Percentiles rank a stretch among this genome's conserved stretches.
Evolutionary conservation across 164 flowering plant genomes (phyloP).

Genomic region (Liriodendron chinense): DNA sequence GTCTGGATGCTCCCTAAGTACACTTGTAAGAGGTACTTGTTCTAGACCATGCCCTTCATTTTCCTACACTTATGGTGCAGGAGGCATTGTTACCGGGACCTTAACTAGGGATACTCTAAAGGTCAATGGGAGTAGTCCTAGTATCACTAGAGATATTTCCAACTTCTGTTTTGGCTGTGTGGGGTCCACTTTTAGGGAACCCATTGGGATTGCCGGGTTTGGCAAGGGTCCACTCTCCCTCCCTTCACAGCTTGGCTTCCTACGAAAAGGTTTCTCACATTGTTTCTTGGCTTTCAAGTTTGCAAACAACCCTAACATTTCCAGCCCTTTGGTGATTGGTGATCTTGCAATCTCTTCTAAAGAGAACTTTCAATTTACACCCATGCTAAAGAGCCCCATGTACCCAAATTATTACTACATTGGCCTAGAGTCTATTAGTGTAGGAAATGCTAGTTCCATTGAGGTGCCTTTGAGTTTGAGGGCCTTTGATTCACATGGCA

Average conservation of each 20-base stretch:
- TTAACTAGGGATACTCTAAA: conserved; percentile 52
- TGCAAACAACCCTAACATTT: conserved; percentile 64
- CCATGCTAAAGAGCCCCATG: conserved; percentile 55
- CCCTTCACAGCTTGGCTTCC: conserved; percentile 71
- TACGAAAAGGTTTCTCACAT: conserved; percentile 69
- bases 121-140: conserved; percentile 35
- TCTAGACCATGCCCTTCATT: conserved; percentile 72
- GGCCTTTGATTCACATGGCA: conserved; percentile 52
- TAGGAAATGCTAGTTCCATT: conserved; percentile 29
- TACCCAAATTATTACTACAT: conserved; percentile 60
- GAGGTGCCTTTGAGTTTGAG: conserved; percentile 40
- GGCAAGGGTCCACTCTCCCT: conserved; percentile 66
- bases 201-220: conserved; percentile 74
- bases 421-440: conserved; percentile 49
- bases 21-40: conserved; percentile 45
- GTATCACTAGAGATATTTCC: conserved; percentile 32
- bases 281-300: conserved; percentile 71
- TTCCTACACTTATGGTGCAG: conserved; percentile 70
- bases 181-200: conserved; percentile 59
- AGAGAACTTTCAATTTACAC: conserved; percentile 52
- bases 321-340: conserved; percentile 64
- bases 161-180: conserved; percentile 68
- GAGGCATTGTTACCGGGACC: conserved; percentile 46
- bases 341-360: conserved; percentile 52
- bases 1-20: conserved; percentile 57